Base-by-base conservation (phyloP, 371 early-diverging fungal species). In the Coemansia sp. region DNA sequence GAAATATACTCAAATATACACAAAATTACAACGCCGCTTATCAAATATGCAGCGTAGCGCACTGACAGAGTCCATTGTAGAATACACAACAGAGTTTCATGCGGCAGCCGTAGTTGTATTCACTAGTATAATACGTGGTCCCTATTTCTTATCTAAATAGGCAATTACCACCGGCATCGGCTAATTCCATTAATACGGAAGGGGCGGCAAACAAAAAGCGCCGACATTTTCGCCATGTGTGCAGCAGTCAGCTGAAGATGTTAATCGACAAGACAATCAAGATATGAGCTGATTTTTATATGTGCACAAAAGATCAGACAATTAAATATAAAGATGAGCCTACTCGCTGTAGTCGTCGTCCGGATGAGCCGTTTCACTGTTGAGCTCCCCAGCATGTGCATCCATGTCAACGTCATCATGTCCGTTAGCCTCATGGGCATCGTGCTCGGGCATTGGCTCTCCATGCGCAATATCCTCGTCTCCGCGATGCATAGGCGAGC, bases 281-380 rank as follows among this genome's bases (percentile, higher is more conserved):
- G 16, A 44, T n/a, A 44, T 44, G 44, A 16, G 44, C 44, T 44
- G 12, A n/a, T 44, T 44, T 44, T 44, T 16, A 44, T 5, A 16
- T 44, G 16, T 3, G 16, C 44, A 14, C 26, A 26, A 53, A 53
- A 14, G 16, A 21, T n/a, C 21, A 53, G 23, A 53, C 14, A 53
- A 12, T 23, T 14, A 23, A 56, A 56, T 33, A 56, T 12, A 54
- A 26, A 20, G 14, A 28, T n/a, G n/a, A 50, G 21, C 20, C 51
- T 60, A 62, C 28, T 67, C 62, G n/a, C 56, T 56, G 56, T 56
- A 30, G 56, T 57, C 50, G 56, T 52, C 50, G 56, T 52, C 44
- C 23, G 44, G 39, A 21, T n/a, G 42, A 21, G 30, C 44, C 5
- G 57, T 26, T 18, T 56, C 68, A 21, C 62, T 51, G 25, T 14